These are phyloP conservation scores for Cryphonectria carpinicola DNA, from an alignment of 2,329 filamentous ascomycete species.

Conservation along the genomic window DNA sequence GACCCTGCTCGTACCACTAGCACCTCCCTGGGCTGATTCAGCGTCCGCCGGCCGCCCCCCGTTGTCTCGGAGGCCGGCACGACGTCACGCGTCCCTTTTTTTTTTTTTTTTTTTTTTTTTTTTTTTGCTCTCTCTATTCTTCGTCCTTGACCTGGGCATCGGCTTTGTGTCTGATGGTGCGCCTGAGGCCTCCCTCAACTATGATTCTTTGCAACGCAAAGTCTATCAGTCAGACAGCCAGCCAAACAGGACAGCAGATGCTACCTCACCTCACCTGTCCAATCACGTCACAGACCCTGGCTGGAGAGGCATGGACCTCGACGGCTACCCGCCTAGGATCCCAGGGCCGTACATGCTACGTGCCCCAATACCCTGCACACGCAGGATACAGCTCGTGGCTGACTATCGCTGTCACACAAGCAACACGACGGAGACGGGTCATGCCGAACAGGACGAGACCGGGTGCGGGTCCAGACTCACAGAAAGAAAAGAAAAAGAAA, in stretches of 20 bases:
- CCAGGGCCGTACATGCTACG: background rate
- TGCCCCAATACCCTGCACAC: background rate
- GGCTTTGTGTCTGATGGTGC: background rate
- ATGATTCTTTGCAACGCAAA: background rate
- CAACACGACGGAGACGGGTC: background rate
- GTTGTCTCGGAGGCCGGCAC: too few species aligned
- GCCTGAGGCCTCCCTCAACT: background rate
- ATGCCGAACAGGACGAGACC: background rate
- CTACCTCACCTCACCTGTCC: constrained; percentile 11
- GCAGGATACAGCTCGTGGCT: background rate
- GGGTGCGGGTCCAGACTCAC: background rate
- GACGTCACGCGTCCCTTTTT: too few species aligned
- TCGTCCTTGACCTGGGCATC: background rate
- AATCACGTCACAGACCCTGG: background rate
- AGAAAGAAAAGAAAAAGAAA: too few species aligned
- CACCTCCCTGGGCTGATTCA: too few species aligned
- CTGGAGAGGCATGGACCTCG: background rate
- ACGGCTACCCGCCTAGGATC: background rate
- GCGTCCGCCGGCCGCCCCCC: too few species aligned
- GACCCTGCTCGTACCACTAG: too few species aligned
- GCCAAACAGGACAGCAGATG: constrained; percentile 4
- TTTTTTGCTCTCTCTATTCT: too few species aligned
- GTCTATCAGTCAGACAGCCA: background rate
- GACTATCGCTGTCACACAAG: constrained; percentile 12
- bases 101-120: too few species aligned